Evolutionary conservation across 1,284 basidiomycete genomes (phyloP), one percentile per base, ranked within the genome.

Genomic region (Trametes hirsuta): DNA sequence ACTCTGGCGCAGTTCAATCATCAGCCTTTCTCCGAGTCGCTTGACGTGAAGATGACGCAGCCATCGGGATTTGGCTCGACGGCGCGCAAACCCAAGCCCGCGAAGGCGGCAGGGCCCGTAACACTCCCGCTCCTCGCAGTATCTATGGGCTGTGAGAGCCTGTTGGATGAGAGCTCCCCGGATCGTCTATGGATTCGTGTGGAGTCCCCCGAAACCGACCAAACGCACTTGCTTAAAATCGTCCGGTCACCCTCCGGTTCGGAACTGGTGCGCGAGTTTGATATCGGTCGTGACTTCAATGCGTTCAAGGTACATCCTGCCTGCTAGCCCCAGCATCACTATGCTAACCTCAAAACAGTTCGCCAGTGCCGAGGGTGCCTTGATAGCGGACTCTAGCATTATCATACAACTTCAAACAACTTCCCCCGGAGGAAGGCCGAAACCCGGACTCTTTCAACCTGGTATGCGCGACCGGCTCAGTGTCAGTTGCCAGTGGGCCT

Each of bases 21-120:
- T 4, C 21, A 9, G 5, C 36, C 22, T 30, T 1, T 30, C 30
- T 30, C 30, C 22, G 34, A 53, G 15, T 36, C 46, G 14, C 46
- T 58, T 1, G 66, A 68, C 37, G 8, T 45, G 10, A 12, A 42
- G 10, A 55, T 59, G 8, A 66, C 59, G 8, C 36, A 48, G 1
- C 34, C 62, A 0, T 65, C 64, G 8, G 66, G 64, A 1, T 66
- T 65, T 50, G 30, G 30, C 30, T 5, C 4, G 30, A 30, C 30
- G 2, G 30, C 30, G 30, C 30, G 30, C 30, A 30, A 30, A 30
- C 30, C 30, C 30, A 30, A 30, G 5, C 4, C 30, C 5, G 8
- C 30, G 30, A 30, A 30, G 30, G 30, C 8, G 30, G 4, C 30
- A 1, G 30, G 30, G 30, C 30, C 30, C 30, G 8, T 30, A 8